Conservation (phyloP, 2,329 filamentous ascomycete genomes). For the Penicillium psychrosexuale region DNA sequence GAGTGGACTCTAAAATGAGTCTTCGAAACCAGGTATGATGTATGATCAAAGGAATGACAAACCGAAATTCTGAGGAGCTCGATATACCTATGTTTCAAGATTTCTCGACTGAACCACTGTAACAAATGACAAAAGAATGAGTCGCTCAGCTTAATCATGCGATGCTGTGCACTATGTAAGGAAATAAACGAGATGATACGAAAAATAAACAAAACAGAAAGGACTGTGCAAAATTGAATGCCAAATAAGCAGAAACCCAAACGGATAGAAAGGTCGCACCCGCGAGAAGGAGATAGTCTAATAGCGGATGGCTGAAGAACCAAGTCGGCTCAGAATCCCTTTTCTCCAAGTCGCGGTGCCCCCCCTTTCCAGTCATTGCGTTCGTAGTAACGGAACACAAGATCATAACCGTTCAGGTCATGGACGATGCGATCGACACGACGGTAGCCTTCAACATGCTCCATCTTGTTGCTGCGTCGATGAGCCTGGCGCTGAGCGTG, state of each 20-base stretch:
- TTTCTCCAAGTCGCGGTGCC: conserved; percentile 60
- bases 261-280: conserved; percentile 14
- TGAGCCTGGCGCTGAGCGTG: conserved; percentile 44
- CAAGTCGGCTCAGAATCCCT: conserved; percentile 19
- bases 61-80: conserved; percentile 7
- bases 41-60: conserved; percentile 6
- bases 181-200: conserved; percentile 14
- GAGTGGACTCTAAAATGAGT: not conserved
- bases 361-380: conserved; percentile 74
- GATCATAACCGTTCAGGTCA: conserved; percentile 93
- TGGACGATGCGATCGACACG: conserved; percentile 93
- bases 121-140: conserved; percentile 7
- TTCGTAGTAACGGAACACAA: conserved; percentile 96
- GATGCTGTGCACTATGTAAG: conserved; percentile 22
- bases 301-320: not conserved
- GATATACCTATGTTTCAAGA: conserved; percentile 7
- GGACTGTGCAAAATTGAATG: conserved; percentile 1
- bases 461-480: conserved; percentile 57
- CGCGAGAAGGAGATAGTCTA: conserved; percentile 2
- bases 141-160: conserved; percentile 23
- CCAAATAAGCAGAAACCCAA: conserved; percentile 6
- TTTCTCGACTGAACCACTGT: conserved; percentile 6
- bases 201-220: conserved; percentile 4
- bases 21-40: not conserved
- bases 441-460: conserved; percentile 79